phyloP scores from a whole-genome alignment of 2,329 filamentous ascomycete species.

The Epichloe typhina region DNA sequence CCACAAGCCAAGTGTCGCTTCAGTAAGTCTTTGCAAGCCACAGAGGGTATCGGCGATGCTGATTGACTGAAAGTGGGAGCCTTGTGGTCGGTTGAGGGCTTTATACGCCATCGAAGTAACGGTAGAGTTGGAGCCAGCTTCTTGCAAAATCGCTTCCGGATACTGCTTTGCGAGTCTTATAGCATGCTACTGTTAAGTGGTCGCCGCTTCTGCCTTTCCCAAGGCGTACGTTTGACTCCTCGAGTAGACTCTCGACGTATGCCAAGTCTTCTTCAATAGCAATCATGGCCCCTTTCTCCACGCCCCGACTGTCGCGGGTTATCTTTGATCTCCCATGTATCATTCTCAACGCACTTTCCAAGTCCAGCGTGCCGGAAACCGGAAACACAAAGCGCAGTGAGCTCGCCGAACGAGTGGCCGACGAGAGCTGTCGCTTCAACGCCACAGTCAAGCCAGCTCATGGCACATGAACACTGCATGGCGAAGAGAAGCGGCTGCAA shows the following conservation, averaged over 20 bases:
- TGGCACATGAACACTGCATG: slow-evolving; percentile 23
- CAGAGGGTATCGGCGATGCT: neutral
- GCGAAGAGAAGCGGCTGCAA: slow-evolving; percentile 28
- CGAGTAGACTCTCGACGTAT: slow-evolving; percentile 1
- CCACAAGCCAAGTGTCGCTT: too few relatives aligned
- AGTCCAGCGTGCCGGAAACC: slow-evolving; percentile 12
- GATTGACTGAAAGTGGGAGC: neutral
- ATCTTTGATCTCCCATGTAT: slow-evolving; percentile 17
- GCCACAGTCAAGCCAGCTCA: slow-evolving; percentile 24
- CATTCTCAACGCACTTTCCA: slow-evolving; percentile 19
- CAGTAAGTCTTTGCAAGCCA: neutral
- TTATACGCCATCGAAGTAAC: slow-evolving; percentile 20
- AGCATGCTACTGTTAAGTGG: slow-evolving; percentile 29
- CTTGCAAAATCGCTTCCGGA: slow-evolving; percentile 19
- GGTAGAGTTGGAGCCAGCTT: slow-evolving; percentile 25
- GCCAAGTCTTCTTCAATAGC: slow-evolving; percentile 19
- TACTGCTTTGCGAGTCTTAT: slow-evolving; percentile 18
- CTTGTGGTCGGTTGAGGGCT: slow-evolving; percentile 8
- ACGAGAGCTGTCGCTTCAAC: slow-evolving; percentile 11
- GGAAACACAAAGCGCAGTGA: slow-evolving; percentile 25
- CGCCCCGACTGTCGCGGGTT: slow-evolving; percentile 20
- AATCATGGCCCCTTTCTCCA: slow-evolving; percentile 26
- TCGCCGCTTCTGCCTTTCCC: slow-evolving; percentile 7
- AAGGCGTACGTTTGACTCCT: slow-evolving; percentile 7
- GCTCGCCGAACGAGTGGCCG: slow-evolving; percentile 30